Evolutionary conservation across 2,329 filamentous ascomycete species (phyloP).

Genomic region (Colletotrichum tanaceti): DNA sequence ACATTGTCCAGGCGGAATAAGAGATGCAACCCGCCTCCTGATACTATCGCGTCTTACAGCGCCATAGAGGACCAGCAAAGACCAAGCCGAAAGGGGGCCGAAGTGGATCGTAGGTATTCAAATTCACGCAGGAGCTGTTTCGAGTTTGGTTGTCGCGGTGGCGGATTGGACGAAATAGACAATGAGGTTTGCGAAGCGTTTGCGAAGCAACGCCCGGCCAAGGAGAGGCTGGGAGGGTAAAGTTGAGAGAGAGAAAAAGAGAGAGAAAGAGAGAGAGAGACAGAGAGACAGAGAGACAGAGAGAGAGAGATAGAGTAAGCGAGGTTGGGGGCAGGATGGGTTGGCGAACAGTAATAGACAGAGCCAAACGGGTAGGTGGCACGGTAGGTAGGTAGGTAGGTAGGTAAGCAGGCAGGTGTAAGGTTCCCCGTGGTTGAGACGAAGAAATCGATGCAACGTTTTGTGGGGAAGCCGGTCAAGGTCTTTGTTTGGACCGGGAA

Average conservation of each 20-base stretch:
- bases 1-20: slow-evolving; percentile 40
- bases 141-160: slow-evolving; percentile 13
- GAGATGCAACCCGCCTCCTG: slow-evolving; percentile 38
- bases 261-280: neutral
- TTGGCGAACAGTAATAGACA: slow-evolving; percentile 27
- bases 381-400: slow-evolving; percentile 5
- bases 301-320: neutral
- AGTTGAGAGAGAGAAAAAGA: neutral
- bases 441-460: slow-evolving; percentile 37
- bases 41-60: slow-evolving; percentile 32
- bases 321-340: slow-evolving; percentile 1
- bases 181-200: neutral
- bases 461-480: slow-evolving; percentile 36
- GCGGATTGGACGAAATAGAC: neutral
- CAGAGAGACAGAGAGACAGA: neutral
- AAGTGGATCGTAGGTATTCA: slow-evolving; percentile 2
- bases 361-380: slow-evolving; percentile 15
- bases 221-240: slow-evolving; percentile 20
- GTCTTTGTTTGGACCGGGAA: slow-evolving; percentile 15
- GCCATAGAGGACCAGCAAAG: slow-evolving; percentile 31
- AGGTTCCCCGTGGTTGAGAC: slow-evolving; percentile 36
- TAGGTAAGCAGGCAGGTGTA: slow-evolving; percentile 14
- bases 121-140: slow-evolving; percentile 1
- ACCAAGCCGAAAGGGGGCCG: slow-evolving; percentile 5
- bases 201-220: slow-evolving; percentile 16